Evolutionary conservation across 2,329 filamentous ascomycete genomes (phyloP), one percentile per base, ranked within the genome.

Genomic region (Cladophialophora yegresii): DNA sequence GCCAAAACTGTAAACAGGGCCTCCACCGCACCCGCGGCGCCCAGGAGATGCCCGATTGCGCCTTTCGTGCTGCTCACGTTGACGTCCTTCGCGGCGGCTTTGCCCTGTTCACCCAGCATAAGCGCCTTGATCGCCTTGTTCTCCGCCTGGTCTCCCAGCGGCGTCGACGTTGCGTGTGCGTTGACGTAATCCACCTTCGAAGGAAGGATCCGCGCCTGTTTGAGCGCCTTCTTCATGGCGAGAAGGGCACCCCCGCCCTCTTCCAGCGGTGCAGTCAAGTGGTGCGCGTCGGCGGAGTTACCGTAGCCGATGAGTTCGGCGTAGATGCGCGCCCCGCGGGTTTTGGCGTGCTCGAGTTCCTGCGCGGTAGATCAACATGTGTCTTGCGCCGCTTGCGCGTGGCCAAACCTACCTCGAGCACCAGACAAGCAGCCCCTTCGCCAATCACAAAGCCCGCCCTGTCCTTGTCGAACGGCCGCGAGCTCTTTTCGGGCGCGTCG

Each of bases 1-100:
- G 92, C 87, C 65, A 97, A 79, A 23, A 96, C 83, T 1, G 90
- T 87, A 74, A 97, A 96, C 2, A 97, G 80, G 1, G 93, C 90
- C 76, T 99, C 95, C 10, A 97, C 85, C 4, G 93, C 92, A 3
- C 95, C 95, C 1, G 95, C 90, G 43, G 93, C 95, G 13, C 95
- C 95, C 4, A 99, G 83, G 5, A 99, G 80, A 81, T 99, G 95
- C 0, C 95, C 95, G 58, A 96, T 83, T 2, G 95, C 92, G 6
- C 93, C 93, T 76, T 99, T 99, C 0, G 93, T 96, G 76, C 95
- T 93, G 75, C 93, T 96, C 22, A 97, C 84, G 51, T 92, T 92
- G 61, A 98, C 84, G 8, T 90, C 78, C 1, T 80, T 78, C 47
- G 89, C 84, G 1, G 79, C 80, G 0, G 77, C 71, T 61, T 87